Evolutionary conservation across 768 basidiomycete genomes (phyloP), one percentile per base, ranked within the genome.

Genomic region (Pleurotus tuoliensis): DNA sequence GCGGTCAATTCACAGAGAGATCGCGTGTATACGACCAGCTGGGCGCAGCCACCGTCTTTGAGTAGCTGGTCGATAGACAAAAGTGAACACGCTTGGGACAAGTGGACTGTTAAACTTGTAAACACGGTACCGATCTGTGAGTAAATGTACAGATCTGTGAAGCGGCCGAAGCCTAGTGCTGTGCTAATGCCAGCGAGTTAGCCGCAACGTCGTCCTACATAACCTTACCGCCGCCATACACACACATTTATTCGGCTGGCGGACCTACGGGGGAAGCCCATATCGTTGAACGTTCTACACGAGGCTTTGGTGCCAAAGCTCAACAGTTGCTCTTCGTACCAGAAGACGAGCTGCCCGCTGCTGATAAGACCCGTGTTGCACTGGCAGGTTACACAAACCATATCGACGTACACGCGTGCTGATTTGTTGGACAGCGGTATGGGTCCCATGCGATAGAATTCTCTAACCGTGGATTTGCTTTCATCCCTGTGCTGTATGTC

Each of bases 131-230:
- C 75, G 2, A 81, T 82, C 55, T 78, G 79, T 81, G 56, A 30
- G 73, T 68, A 4, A 34, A 22, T 34, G 30, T 34, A 11, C 30
- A 34, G 4, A 11, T 9, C 30, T 34, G 16, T n/a, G 5, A 25
- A 37, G 25, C 4, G 7, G 37, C 15, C 2, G 18, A 45, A n/a
- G 11, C n/a, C 24, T n/a, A 22, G 25, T 49, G 56, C 2, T 38
- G 18, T 47, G 34, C 45, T 22, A 46, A 60, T 18, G 16, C 44
- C 41, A 16, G 37, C 43, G 16, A 50, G 1, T 11, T 56, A 81
- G 79, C 79, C n/a, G 79, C 82, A 7, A 78, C 76, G 0, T 83
- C 82, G 4, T 82, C 80, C 0, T 82, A 82, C 58, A 76, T 82
- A 18, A 68, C 72, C 15, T 62, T 81, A 2, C 80, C 81, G 1